Evolutionary conservation across 2,329 filamentous ascomycete species (phyloP), one percentile per base, ranked within the genome.

Genomic region (Catunica adiposa): DNA sequence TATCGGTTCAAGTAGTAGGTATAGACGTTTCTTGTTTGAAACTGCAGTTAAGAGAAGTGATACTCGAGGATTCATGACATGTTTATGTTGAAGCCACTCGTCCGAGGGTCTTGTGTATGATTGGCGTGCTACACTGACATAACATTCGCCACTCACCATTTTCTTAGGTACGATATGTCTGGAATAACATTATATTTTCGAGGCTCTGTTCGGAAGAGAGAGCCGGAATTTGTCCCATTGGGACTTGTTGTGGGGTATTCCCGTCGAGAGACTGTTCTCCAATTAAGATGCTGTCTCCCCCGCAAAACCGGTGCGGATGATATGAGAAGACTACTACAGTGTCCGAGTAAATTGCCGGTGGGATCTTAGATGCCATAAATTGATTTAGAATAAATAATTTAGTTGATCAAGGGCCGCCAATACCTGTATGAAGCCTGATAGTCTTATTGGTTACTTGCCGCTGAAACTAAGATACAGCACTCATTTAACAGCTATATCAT

Each of bases 131-230:
- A n/a, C n/a, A n/a, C n/a, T n/a, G n/a, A n/a, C n/a, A n/a, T n/a
- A n/a, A n/a, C n/a, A n/a, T 15, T 20, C 17, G 17, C 38, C 17
- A 42, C 38, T 42, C 38, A 42, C 11, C 38, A 7, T 5, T 7
- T 4, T 42, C 11, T 7, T 5, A 34, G 11, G 11, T 34, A 34
- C 38, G 4, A 42, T n/a, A 42, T 7, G 5, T 7, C 14, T 42
- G 15, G n/a, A 4, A 42, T 7, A 15, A 6, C 11, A 42, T 20
- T 42, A 48, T n/a, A n/a, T n/a, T n/a, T n/a, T 1, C 44, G 44
- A 48, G 44, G 44, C 44, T 48, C 44, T 48, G 44, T 48, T 48
- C 44, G 44, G 44, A n/a, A 48, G 44, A 26, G 5, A 25, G 11
- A 14, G 9, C 44, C 44, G 20, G 44, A 9, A n/a, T 25, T 23